Evolutionary conservation across 139 green algal species (phyloP), one percentile per base, ranked within the genome.

Genomic region (Chlamydomonas applanata): DNA sequence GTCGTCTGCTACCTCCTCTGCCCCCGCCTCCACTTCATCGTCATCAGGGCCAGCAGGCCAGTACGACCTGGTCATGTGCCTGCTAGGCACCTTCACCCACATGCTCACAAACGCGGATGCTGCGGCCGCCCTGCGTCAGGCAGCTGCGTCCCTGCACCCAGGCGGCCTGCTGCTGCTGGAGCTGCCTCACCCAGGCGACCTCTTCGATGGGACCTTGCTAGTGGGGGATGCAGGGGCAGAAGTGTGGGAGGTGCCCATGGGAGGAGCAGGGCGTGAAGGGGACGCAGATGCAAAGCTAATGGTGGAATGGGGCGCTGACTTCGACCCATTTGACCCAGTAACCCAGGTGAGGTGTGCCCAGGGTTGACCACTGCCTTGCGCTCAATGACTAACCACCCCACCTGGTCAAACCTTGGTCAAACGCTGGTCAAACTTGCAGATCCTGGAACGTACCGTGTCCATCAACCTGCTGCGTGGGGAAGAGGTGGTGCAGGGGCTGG

Each of bases 221-320:
- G 60, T 86, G 19, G 72, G 76, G 56, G 76, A 78, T 52, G 68
- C 33, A 45, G 73, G 68, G 4, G 29, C 25, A 16, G 59, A 89
- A 74, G 76, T 89, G 71, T 90, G 85, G 85, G 85, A 90, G 74
- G 74, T 83, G 46, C 64, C 80, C 3, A 40, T 49, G 40, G 40
- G 40, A 60, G 32, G 53, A 61, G 4, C 57, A 71, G 30, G 57
- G 30, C 16, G 64, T 56, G 25, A 29, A 64, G 40, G 7, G 7
- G 40, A 49, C 11, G 40, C 40, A 49, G 40, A 11, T 11, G 7
- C 40, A 59, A 85, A 89, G 68, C 49, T 91, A 13, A 70, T 88
- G 53, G 83, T 91, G n/a, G 79, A 87, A 65, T 91, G 86, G 86
- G 86, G 86, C 40, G 77, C 75, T 25, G 84, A 86, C 4, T 69